Percentiles rank a stretch among this genome's conserved stretches.
phyloP scores from a whole-genome alignment of 768 basidiomycete species.

The Amanita rubescens region DNA sequence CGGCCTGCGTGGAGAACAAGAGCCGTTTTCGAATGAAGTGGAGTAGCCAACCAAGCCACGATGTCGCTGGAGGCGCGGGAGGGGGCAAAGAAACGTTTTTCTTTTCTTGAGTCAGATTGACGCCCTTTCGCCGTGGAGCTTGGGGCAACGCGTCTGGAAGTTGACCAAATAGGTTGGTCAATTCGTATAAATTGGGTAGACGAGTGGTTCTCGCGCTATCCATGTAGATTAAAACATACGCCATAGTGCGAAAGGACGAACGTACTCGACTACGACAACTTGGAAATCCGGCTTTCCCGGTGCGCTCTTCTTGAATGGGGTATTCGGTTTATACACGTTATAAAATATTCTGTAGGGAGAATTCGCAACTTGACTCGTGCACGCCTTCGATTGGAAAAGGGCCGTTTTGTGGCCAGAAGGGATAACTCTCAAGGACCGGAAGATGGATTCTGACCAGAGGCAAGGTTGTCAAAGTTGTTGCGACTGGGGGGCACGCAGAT shows the following conservation, averaged over 20 bases:
- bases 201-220: constrained; percentile 72
- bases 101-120: neutral
- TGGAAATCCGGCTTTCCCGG: constrained; percentile 82
- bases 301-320: constrained; percentile 70
- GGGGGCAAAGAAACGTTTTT: neutral
- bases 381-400: constrained; percentile 22
- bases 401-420: constrained; percentile 54
- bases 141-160: constrained; percentile 67
- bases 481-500: neutral
- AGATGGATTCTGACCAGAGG: constrained; percentile 49
- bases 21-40: constrained; percentile 8
- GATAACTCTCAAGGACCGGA: constrained; percentile 61
- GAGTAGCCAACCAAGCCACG: neutral
- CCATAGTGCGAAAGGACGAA: constrained; percentile 3
- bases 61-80: neutral
- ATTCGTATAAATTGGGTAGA: constrained; percentile 76
- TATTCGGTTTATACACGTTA: constrained; percentile 87
- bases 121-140: constrained; percentile 24
- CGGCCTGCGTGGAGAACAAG: constrained; percentile 14
- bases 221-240: neutral
- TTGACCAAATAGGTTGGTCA: constrained; percentile 61
- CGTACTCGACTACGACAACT: constrained; percentile 81
- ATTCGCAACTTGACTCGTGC: constrained; percentile 11
- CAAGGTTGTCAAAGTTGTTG: too few species aligned
- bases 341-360: constrained; percentile 81